These are phyloP conservation scores for Pseudohyphozyma bogoriensis DNA, from an alignment of 768 basidiomycete genomes.

Conservation along the genomic window DNA sequence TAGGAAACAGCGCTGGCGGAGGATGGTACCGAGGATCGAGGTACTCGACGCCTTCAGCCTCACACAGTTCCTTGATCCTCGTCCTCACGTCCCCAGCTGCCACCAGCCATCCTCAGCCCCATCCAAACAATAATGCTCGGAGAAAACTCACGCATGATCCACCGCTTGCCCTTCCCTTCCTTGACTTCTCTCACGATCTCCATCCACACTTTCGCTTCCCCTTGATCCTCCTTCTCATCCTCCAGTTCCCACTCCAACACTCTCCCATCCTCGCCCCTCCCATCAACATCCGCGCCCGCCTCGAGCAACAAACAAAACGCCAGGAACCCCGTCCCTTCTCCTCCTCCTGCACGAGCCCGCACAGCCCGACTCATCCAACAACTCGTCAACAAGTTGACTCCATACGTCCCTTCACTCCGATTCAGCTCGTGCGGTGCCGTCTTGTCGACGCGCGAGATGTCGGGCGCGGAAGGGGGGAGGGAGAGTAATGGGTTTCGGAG, in stretches of 20 bases:
- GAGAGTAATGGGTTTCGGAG: neutral
- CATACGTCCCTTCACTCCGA: neutral
- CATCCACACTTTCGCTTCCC: neutral
- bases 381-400: neutral
- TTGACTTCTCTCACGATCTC: neutral
- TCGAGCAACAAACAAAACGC: neutral
- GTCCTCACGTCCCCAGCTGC: neutral
- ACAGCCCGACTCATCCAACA: neutral
- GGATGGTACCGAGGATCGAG: too few relatives aligned
- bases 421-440: neutral
- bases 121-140: neutral
- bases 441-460: neutral
- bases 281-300: neutral
- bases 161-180: neutral
- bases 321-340: neutral
- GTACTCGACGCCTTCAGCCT: neutral
- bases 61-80: neutral
- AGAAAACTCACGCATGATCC: neutral
- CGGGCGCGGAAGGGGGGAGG: neutral
- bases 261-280: neutral
- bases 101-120: neutral
- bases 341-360: neutral
- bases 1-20: too few relatives aligned
- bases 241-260: neutral
- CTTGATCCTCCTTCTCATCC: neutral